Conservation (phyloP, 768 basidiomycete genomes). For the Solioccasus polychromus region DNA sequence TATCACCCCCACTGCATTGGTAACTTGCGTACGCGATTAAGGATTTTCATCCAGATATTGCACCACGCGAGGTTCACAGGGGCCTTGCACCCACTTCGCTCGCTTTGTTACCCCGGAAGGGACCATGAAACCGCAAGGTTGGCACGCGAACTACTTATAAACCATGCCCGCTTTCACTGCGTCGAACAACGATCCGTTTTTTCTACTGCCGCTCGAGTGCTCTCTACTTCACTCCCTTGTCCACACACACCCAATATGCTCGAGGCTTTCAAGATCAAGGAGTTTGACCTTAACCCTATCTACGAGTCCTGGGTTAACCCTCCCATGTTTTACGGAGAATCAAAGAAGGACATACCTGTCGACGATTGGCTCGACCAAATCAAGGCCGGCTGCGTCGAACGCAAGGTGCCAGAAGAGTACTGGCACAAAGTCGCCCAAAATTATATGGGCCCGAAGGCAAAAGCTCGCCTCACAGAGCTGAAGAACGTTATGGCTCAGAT, state of each 20-base stretch:
- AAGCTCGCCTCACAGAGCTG: constrained; percentile 59
- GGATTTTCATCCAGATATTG: constrained; percentile 3
- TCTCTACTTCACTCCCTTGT: background rate
- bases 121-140: constrained; percentile 24
- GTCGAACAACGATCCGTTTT: constrained; percentile 16
- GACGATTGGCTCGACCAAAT: constrained; percentile 73
- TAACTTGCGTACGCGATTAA: constrained; percentile 15
- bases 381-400: constrained; percentile 66
- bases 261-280: constrained; percentile 77
- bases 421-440: constrained; percentile 83
- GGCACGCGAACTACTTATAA: constrained; percentile 29
- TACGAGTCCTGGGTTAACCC: constrained; percentile 63
- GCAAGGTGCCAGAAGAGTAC: constrained; percentile 73
- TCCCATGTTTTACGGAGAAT: constrained; percentile 64
- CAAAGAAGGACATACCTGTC: constrained; percentile 66
- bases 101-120: constrained; percentile 27
- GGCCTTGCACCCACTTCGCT: constrained; percentile 13
- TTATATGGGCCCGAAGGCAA: constrained; percentile 71
- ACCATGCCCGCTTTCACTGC: constrained; percentile 12
- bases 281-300: constrained; percentile 70
- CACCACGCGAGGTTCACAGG: constrained; percentile 16
- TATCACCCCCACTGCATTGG: constrained; percentile 1
- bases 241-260: constrained; percentile 41
- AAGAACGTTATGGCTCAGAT: constrained; percentile 73
- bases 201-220: constrained; percentile 9